Conservation (phyloP, 2,329 filamentous ascomycete species). For the Pseudocercospora cruenta region DNA sequence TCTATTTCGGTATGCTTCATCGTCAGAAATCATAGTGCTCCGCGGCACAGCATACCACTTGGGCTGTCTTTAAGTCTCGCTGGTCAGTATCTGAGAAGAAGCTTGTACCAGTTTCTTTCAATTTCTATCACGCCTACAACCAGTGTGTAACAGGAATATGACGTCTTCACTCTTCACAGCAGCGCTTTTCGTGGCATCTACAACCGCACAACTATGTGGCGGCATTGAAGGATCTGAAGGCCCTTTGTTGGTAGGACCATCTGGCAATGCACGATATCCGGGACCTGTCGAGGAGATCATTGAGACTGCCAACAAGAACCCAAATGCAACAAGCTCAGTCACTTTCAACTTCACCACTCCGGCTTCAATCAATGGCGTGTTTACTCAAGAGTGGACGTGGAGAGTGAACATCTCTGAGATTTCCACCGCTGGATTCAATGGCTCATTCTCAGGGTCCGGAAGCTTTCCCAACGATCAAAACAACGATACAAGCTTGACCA, state of each 20-base stretch:
- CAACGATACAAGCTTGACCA: background rate
- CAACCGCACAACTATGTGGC: background rate
- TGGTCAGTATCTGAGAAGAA: no score
- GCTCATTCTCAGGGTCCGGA: background rate
- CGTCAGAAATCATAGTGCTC: background rate
- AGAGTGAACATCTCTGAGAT: conserved; percentile 7
- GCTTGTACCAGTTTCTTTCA: no score
- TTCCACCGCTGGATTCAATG: background rate
- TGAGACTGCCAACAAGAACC: background rate
- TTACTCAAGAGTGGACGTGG: conserved; percentile 9
- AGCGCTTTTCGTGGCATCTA: conserved; percentile 2
- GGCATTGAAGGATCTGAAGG: background rate
- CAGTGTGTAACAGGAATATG: background rate
- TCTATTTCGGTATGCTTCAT: background rate
- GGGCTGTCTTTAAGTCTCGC: background rate
- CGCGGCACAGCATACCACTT: background rate
- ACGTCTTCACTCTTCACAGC: background rate
- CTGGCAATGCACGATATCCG: no score
- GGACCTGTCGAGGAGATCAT: background rate
- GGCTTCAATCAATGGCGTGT: background rate
- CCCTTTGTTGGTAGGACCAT: background rate
- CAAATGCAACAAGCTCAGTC: conserved; percentile 1
- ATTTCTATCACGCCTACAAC: no score
- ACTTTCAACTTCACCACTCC: background rate
- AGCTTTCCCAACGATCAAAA: background rate